phyloP scores from a whole-genome alignment of 2,329 filamentous ascomycete genomes.

The Rhynchosporium secalis region DNA sequence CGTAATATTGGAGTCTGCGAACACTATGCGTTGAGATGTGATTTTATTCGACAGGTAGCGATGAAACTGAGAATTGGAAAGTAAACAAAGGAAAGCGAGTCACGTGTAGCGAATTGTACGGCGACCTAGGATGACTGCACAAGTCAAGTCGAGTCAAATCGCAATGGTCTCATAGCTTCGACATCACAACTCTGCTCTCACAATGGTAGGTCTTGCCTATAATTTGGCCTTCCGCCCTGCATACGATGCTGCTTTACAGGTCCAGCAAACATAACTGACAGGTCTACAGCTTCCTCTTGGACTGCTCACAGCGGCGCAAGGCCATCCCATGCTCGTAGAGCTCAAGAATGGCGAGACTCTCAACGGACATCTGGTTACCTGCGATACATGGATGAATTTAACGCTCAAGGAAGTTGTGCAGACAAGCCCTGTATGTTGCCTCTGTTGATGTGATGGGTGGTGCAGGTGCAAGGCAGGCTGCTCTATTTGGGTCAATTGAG shows the following conservation, averaged over 20 bases:
- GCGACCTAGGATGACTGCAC: background rate
- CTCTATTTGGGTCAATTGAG: background rate
- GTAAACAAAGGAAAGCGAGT: background rate
- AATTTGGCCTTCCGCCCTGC: too few species aligned
- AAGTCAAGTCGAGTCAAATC: background rate
- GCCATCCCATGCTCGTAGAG: constrained; percentile 96
- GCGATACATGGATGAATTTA: constrained; percentile 99
- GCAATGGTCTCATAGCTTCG: background rate
- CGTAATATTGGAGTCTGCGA: too few species aligned
- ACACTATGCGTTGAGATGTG: too few species aligned
- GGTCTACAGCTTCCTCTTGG: constrained; percentile 64
- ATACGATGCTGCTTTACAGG: background rate
- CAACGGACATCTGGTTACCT: constrained; percentile 92
- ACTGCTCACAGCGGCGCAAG: constrained; percentile 91
- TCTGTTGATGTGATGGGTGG: background rate
- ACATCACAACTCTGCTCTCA: background rate
- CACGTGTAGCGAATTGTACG: constrained; percentile 2
- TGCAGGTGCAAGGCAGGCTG: too few species aligned
- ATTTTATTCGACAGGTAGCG: too few species aligned
- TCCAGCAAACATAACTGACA: background rate
- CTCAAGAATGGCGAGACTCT: constrained; percentile 97
- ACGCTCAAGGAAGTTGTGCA: constrained; percentile 97
- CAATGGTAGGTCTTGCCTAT: background rate
- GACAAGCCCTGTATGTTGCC: constrained; percentile 70
- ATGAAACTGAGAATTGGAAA: too few species aligned